phyloP scores from a whole-genome alignment of 345 rosid genomes.

The Linum trigynum region DNA sequence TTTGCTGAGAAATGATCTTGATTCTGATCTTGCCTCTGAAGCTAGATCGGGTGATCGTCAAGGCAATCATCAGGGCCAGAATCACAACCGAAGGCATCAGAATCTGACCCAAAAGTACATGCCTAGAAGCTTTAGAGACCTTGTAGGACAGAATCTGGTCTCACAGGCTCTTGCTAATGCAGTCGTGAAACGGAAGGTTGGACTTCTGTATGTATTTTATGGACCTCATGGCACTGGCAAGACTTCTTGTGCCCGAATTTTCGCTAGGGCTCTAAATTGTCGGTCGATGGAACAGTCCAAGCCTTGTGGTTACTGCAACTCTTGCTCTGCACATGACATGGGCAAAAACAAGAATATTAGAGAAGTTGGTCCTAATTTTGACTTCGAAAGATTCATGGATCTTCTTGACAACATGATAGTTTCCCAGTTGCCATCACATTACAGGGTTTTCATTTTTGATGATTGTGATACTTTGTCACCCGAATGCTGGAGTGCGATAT shows the following conservation, averaged over 20 bases:
- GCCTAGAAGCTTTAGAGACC: constrained; percentile 23
- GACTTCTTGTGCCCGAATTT: constrained; percentile 22
- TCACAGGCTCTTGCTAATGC: constrained; percentile 18
- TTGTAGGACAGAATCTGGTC: constrained; percentile 21
- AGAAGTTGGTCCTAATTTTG: constrained; percentile 3
- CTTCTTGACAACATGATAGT: not conserved
- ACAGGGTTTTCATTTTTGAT: not conserved
- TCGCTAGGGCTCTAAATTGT: constrained; percentile 24
- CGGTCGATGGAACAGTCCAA: constrained; percentile 8
- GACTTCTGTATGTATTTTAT: constrained; percentile 25
- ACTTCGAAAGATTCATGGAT: not conserved
- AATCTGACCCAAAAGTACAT: constrained; percentile 44
- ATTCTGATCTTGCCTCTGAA: constrained; percentile 73
- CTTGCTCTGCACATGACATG: constrained; percentile 8
- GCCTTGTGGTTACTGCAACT: constrained; percentile 29
- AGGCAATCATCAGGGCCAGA: constrained; percentile 20
- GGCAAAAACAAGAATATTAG: not conserved
- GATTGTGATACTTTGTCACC: not conserved
- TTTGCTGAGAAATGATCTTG: constrained; percentile 55
- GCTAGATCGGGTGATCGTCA: constrained; percentile 47
- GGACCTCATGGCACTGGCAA: constrained; percentile 36
- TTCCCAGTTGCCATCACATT: not conserved
- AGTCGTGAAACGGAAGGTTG: constrained; percentile 14
- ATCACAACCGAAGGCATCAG: constrained; percentile 50
- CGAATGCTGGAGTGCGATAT: constrained; percentile 3